These are phyloP conservation scores for Bacidia gigantensis DNA, from an alignment of 495 filamentous ascomycete genomes.

Conservation along the genomic window DNA sequence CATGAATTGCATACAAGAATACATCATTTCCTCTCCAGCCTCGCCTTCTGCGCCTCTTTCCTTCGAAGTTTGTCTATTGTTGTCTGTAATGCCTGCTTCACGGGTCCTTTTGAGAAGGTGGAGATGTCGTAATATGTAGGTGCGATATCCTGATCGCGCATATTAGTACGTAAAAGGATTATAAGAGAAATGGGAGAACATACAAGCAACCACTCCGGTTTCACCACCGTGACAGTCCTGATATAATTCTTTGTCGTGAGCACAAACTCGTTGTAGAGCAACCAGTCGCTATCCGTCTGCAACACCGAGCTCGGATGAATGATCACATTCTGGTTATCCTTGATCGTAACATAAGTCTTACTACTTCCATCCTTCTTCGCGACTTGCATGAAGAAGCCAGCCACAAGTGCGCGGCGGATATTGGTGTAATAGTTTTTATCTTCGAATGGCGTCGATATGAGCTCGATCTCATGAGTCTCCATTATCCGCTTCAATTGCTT, in stretches of 20 bases:
- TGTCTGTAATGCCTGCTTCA: conserved; percentile 60
- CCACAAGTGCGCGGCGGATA: conserved; percentile 83
- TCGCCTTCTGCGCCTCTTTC: conserved; percentile 51
- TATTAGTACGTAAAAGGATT: not conserved
- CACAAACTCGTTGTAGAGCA: conserved; percentile 97
- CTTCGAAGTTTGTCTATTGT: conserved; percentile 62
- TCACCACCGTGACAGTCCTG: conserved; percentile 50
- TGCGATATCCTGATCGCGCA: conserved; percentile 57
- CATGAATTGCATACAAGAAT: not conserved
- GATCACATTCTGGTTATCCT: conserved; percentile 83
- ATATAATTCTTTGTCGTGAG: conserved; percentile 93
- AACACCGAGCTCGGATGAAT: conserved; percentile 87
- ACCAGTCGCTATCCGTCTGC: conserved; percentile 80
- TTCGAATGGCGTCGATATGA: conserved; percentile 78
- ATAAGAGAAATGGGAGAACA: conserved; percentile 25
- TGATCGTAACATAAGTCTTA: conserved; percentile 84
- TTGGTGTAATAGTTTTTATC: conserved; percentile 98
- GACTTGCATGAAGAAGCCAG: conserved; percentile 99
- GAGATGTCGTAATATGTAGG: conserved; percentile 83
- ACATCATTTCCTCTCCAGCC: conserved; percentile 8
- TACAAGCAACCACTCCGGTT: conserved; percentile 80
- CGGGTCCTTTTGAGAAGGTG: conserved; percentile 71
- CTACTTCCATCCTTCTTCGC: conserved; percentile 68
- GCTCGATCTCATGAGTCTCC: conserved; percentile 75
- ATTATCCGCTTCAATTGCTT: conserved; percentile 86